Evolutionary conservation across 306 rosid genomes (phyloP).

Genomic region (Argentina anserina): DNA sequence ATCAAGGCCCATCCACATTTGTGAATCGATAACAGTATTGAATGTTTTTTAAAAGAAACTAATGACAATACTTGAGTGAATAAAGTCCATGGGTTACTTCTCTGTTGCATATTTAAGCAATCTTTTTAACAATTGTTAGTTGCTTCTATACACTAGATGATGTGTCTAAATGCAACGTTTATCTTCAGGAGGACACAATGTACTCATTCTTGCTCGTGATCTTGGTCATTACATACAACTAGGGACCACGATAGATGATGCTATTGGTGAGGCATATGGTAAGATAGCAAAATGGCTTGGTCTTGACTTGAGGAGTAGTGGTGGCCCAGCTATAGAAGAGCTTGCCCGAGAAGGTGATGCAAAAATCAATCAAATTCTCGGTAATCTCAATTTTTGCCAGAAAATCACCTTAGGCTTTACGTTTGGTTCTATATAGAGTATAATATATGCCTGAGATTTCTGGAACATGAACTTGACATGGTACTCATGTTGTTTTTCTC

Average conservation of each 20-base stretch:
- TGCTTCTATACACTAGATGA: neutral
- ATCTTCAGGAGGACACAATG: conserved; percentile 78
- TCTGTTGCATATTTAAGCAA: neutral
- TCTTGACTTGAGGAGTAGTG: conserved; percentile 94
- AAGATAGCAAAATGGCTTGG: conserved; percentile 98
- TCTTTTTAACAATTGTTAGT: neutral
- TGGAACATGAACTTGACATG: conserved; percentile 21
- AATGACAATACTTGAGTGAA: neutral
- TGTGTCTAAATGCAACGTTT: neutral
- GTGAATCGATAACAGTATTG: neutral
- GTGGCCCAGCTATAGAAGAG: conserved; percentile 94
- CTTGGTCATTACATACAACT: conserved; percentile 88
- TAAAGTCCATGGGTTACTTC: neutral
- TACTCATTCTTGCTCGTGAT: conserved; percentile 79
- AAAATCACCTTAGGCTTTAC: neutral
- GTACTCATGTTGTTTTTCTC: conserved; percentile 13
- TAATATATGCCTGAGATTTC: conserved; percentile 5
- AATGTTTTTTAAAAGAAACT: neutral
- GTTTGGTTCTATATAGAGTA: neutral
- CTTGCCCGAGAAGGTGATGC: conserved; percentile 87
- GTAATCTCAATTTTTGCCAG: conserved; percentile 38
- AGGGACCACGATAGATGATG: conserved; percentile 96
- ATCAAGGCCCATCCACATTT: neutral
- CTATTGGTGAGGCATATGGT: conserved; percentile 97
- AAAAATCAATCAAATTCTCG: conserved; percentile 61